These are phyloP conservation scores for Aspergillus latus DNA, from an alignment of 2,329 filamentous ascomycete genomes.

Conservation along the genomic window DNA sequence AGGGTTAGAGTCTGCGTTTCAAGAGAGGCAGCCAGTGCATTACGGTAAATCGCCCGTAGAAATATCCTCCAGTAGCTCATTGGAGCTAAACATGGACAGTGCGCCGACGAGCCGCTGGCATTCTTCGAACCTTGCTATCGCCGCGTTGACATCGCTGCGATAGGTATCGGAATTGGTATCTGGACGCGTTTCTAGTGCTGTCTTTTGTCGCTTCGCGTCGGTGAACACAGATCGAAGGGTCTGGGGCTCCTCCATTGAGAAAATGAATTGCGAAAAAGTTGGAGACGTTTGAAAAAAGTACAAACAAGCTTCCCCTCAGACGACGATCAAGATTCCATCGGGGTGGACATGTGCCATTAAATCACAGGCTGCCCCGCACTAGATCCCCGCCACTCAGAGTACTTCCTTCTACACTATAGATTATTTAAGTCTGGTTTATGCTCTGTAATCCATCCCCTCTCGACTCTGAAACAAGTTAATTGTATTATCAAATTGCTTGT, in stretches of 20 bases:
- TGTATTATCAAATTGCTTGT: neutral
- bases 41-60: conserved; percentile 80
- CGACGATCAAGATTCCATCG: conserved; percentile 11
- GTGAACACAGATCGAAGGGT: conserved; percentile 57
- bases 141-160: conserved; percentile 64
- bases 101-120: conserved; percentile 68
- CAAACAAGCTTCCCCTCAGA: conserved; percentile 22
- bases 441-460: too few species aligned
- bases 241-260: conserved; percentile 50
- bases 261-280: neutral
- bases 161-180: conserved; percentile 66
- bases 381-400: neutral
- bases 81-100: conserved; percentile 82
- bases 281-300: neutral
- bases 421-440: neutral
- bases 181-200: conserved; percentile 61
- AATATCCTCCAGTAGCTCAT: conserved; percentile 85
- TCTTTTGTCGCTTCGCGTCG: conserved; percentile 56
- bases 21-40: conserved; percentile 12
- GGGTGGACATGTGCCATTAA: conserved; percentile 15
- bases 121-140: conserved; percentile 70
- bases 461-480: too few species aligned
- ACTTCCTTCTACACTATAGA: neutral
- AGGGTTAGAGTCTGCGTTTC: conserved; percentile 21
- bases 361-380: conserved; percentile 18